Evolutionary conservation across 257 asterid genomes (phyloP).

Genomic region (Galeopsis tetrahit): DNA sequence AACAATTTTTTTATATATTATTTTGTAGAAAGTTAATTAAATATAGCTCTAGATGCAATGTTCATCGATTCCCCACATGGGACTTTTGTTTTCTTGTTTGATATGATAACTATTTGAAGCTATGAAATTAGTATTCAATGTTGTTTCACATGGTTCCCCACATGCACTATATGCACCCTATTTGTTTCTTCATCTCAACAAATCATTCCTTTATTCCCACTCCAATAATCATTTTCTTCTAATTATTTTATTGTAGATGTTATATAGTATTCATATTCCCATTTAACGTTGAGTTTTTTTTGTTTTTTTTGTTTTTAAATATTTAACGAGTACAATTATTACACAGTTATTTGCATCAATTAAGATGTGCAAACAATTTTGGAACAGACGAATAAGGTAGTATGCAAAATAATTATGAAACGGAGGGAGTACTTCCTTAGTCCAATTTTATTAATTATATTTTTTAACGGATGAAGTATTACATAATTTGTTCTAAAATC

Average conservation of each 20-base stretch:
- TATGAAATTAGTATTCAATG: conserved; percentile 32
- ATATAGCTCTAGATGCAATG: conserved; percentile 47
- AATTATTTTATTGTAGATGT: not conserved
- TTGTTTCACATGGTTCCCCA: conserved; percentile 63
- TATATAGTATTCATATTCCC: not conserved
- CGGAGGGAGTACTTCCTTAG: too few relatives aligned
- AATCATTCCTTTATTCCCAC: conserved; percentile 21
- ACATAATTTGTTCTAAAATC: too few relatives aligned
- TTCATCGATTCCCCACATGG: conserved; percentile 47
- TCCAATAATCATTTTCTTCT: conserved; percentile 19
- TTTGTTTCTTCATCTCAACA: conserved; percentile 30
- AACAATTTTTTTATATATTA: not conserved
- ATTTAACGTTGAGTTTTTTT: too few relatives aligned
- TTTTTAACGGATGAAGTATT: too few relatives aligned
- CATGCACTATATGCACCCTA: conserved; percentile 49
- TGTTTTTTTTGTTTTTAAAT: too few relatives aligned
- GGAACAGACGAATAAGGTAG: too few relatives aligned
- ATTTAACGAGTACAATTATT: too few relatives aligned
- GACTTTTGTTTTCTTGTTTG: conserved; percentile 36
- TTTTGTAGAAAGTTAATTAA: conserved; percentile 2
- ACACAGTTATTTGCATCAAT: too few relatives aligned
- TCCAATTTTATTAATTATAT: too few relatives aligned
- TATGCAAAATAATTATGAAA: too few relatives aligned
- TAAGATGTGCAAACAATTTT: too few relatives aligned
- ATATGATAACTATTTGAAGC: conserved; percentile 27